These are phyloP conservation scores for Trichoderma asperelloides DNA, from an alignment of 495 filamentous ascomycete species.

Conservation along the genomic window DNA sequence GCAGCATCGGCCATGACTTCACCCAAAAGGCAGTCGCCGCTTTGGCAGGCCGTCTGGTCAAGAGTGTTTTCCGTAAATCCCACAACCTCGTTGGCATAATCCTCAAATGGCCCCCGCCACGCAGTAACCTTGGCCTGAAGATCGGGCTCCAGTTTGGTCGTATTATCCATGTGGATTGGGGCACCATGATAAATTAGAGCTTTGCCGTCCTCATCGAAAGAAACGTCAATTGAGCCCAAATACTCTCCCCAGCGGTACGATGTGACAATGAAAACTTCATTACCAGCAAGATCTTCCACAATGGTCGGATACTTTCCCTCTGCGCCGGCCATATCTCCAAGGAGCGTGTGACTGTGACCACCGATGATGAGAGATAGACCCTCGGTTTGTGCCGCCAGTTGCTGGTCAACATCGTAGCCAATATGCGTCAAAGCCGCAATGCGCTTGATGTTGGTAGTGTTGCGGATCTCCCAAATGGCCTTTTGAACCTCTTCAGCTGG, in stretches of 20 bases:
- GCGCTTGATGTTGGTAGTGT: conserved; percentile 41
- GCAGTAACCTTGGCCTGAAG: conserved; percentile 42
- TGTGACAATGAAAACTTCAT: conserved; percentile 54
- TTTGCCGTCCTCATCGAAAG: conserved; percentile 41
- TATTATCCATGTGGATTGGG: conserved; percentile 47
- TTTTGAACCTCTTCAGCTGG: conserved; percentile 39
- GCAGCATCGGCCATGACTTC: conserved; percentile 45
- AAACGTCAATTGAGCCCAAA: conserved; percentile 49
- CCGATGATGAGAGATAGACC: conserved; percentile 50
- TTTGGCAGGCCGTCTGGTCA: conserved; percentile 42
- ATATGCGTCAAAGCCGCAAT: conserved; percentile 52
- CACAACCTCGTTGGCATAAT: conserved; percentile 36
- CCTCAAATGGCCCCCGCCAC: conserved; percentile 46
- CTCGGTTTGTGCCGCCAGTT: conserved; percentile 39
- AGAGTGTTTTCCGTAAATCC: conserved; percentile 38
- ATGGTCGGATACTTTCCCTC: conserved; percentile 49
- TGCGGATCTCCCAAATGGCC: conserved; percentile 42
- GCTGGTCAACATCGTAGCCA: conserved; percentile 47
- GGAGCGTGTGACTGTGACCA: conserved; percentile 50
- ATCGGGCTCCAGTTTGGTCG: conserved; percentile 38
- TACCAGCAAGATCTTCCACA: conserved; percentile 42
- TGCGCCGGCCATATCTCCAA: conserved; percentile 41
- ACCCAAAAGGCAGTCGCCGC: conserved; percentile 42
- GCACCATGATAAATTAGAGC: conserved; percentile 46
- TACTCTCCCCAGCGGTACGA: conserved; percentile 54